phyloP scores from a whole-genome alignment of 495 filamentous ascomycete genomes.

The Elasticomyces elasticus region DNA sequence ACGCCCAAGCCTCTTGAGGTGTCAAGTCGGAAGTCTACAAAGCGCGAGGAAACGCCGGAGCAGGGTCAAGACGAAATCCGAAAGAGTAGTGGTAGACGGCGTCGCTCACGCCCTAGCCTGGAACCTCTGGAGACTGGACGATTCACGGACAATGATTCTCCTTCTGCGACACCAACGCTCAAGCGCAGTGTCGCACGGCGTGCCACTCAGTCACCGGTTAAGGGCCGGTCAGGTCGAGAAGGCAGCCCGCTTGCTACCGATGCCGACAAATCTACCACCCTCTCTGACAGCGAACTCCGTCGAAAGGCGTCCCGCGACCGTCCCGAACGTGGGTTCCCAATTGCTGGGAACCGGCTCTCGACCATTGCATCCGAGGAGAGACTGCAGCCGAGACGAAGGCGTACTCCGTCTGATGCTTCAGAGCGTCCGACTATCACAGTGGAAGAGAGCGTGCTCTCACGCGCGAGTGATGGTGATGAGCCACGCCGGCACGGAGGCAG shows the following conservation, averaged over 20 bases:
- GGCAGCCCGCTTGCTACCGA: background rate
- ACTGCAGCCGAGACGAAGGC: slow-evolving; percentile 20
- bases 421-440: slow-evolving; percentile 18
- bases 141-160: background rate
- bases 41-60: background rate
- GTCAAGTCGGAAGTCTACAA: slow-evolving; percentile 12
- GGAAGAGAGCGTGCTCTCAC: slow-evolving; percentile 15
- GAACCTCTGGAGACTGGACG: slow-evolving; percentile 1
- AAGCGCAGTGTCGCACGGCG: slow-evolving; percentile 28
- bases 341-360: slow-evolving; percentile 30
- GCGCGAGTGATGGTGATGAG: slow-evolving; percentile 22
- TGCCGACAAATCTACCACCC: background rate
- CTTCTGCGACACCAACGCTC: slow-evolving; percentile 18
- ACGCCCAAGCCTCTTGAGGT: slow-evolving; percentile 14
- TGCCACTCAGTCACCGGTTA: slow-evolving; percentile 26
- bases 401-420: slow-evolving; percentile 20
- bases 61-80: slow-evolving; percentile 1
- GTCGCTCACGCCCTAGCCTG: slow-evolving; percentile 1
- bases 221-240: slow-evolving; percentile 20
- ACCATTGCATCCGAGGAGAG: slow-evolving; percentile 34
- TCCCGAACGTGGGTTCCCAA: slow-evolving; percentile 22
- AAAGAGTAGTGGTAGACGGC: slow-evolving; percentile 1
- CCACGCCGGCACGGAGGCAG: slow-evolving; percentile 29
- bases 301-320: background rate
- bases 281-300: background rate